Percentiles rank a stretch among this genome's conserved stretches.
These are phyloP conservation scores for Saccharomycopsis hybrid DNA, from an alignment of 1,139 yeast species.

Conservation along the genomic window DNA sequence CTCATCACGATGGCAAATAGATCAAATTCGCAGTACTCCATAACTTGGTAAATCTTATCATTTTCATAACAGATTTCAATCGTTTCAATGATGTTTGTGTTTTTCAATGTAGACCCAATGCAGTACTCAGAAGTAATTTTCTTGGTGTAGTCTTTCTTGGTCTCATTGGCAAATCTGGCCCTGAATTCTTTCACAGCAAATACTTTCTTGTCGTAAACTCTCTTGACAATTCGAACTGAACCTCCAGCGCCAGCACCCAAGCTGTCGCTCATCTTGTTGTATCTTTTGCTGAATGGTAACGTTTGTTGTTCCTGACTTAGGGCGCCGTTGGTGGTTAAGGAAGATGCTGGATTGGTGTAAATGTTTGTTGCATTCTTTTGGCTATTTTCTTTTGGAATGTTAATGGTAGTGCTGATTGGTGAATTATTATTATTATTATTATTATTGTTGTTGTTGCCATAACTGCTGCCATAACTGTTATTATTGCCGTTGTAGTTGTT, in stretches of 20 bases:
- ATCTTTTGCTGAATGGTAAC: conserved; percentile 45
- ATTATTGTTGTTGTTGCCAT: conserved; percentile 6
- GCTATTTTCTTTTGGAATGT: conserved; percentile 13
- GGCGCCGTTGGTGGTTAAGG: conserved; percentile 3
- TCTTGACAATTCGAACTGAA: conserved; percentile 75
- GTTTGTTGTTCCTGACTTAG: conserved; percentile 27
- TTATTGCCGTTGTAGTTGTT: conserved; percentile 10
- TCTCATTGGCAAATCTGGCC: conserved; percentile 76
- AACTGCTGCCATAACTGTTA: conserved; percentile 17
- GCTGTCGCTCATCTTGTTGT: conserved; percentile 83
- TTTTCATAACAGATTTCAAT: conserved; percentile 86
- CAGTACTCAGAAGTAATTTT: conserved; percentile 97
- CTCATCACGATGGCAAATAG: conserved; percentile 98
- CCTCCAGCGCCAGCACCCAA: conserved; percentile 99
- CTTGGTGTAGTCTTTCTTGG: conserved; percentile 83
- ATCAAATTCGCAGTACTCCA: conserved; percentile 90
- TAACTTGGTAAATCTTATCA: conserved; percentile 83
- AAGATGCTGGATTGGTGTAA: conserved; percentile 15
- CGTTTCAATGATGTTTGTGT: conserved; percentile 90
- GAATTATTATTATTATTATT: conserved; percentile 20
- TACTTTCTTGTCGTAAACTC: conserved; percentile 75
- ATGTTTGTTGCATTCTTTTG: conserved; percentile 7
- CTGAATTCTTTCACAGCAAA: conserved; percentile 97
- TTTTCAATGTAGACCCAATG: conserved; percentile 91
- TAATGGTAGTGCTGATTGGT: conserved; percentile 3